These are phyloP conservation scores for Volvox carteri DNA, from an alignment of 163 green algal genomes.

Conservation along the genomic window DNA sequence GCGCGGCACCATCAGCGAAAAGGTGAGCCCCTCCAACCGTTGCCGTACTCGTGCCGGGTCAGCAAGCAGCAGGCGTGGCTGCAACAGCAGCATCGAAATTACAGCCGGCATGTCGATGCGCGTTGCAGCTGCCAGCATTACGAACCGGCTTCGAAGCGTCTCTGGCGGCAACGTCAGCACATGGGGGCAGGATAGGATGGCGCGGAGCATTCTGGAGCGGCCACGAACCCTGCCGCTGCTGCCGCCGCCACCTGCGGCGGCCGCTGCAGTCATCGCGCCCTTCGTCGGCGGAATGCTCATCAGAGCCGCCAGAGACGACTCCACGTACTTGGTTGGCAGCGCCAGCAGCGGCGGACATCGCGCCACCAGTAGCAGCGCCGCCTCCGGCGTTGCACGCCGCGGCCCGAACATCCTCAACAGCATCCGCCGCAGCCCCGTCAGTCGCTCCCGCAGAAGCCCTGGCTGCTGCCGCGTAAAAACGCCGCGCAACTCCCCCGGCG, in stretches of 20 bases:
- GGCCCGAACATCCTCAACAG: slow-evolving; percentile 27
- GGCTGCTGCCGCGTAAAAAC: slow-evolving; percentile 7
- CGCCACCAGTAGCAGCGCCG: slow-evolving; percentile 21
- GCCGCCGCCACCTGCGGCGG: neutral
- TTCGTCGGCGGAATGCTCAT: slow-evolving; percentile 51
- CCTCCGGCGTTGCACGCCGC: slow-evolving; percentile 1
- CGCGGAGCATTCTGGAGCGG: neutral
- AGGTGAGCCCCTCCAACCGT: slow-evolving; percentile 48
- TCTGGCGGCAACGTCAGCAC: slow-evolving; percentile 44
- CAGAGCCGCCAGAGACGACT: slow-evolving; percentile 15
- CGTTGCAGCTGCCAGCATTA: slow-evolving; percentile 40
- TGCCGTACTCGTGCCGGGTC: slow-evolving; percentile 20
- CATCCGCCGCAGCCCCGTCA: slow-evolving; percentile 19
- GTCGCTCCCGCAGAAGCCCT: slow-evolving; percentile 20
- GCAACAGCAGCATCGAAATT: slow-evolving; percentile 49
- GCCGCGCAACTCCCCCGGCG: slow-evolving; percentile 7
- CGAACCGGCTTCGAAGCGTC: slow-evolving; percentile 40
- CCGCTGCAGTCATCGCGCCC: neutral
- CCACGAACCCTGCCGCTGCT: neutral
- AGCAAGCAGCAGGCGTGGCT: slow-evolving; percentile 54
- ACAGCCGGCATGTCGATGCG: slow-evolving; percentile 51
- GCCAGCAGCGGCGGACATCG: slow-evolving; percentile 49
- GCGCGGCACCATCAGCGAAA: slow-evolving; percentile 43
- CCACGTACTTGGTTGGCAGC: slow-evolving; percentile 36
- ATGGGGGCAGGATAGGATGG: slow-evolving; percentile 24